Evolutionary conservation across 257 asterid genomes (phyloP).

Genomic region (Petunia secreta): DNA sequence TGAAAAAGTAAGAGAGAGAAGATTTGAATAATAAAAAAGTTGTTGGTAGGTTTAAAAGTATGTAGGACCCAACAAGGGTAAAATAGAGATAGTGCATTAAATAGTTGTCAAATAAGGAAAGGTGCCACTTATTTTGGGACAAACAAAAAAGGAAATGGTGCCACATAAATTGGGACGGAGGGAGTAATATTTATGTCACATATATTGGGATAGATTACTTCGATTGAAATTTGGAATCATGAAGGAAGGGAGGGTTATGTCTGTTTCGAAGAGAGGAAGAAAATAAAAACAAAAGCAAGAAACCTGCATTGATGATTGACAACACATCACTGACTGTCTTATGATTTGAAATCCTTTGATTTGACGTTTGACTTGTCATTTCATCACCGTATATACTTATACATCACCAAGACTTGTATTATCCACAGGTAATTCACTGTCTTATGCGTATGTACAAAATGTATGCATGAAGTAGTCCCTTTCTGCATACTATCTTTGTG

Average conservation of each 20-base stretch:
- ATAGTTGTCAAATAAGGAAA: too few relatives aligned
- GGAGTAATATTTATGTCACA: too few relatives aligned
- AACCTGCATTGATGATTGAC: constrained; percentile 65
- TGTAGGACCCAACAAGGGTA: too few relatives aligned
- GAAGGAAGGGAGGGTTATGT: neutral
- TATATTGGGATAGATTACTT: too few relatives aligned
- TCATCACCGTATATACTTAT: constrained; percentile 32
- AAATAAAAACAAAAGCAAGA: neutral
- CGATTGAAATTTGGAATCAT: neutral
- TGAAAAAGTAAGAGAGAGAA: too few relatives aligned
- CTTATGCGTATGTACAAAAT: neutral
- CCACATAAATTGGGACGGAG: too few relatives aligned
- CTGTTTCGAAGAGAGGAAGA: neutral
- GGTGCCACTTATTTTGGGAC: too few relatives aligned
- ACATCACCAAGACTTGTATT: neutral
- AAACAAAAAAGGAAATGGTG: too few relatives aligned
- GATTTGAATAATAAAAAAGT: too few relatives aligned
- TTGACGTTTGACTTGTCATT: constrained; percentile 81
- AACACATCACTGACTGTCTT: constrained; percentile 77
- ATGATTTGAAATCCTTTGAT: constrained; percentile 71
- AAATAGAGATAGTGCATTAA: too few relatives aligned
- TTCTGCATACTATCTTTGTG: neutral
- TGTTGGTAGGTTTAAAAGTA: too few relatives aligned
- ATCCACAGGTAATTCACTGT: too few relatives aligned
- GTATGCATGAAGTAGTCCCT: neutral